Percentiles rank a stretch among this genome's conserved stretches.
Evolutionary conservation across 495 filamentous ascomycete genomes (phyloP).

Genomic region (Hyaloscypha variabilis): DNA sequence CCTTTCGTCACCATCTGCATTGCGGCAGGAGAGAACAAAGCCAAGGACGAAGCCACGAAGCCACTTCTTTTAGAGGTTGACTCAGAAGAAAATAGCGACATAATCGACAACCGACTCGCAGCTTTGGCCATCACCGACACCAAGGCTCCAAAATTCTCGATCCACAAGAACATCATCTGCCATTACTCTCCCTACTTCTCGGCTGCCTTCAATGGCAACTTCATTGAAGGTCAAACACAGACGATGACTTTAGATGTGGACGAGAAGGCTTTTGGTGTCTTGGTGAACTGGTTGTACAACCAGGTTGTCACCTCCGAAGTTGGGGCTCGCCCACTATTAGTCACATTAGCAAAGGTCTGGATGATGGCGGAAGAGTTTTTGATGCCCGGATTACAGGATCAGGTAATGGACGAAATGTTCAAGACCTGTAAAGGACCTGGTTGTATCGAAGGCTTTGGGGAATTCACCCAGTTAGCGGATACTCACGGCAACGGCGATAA

Average conservation of each 20-base stretch:
- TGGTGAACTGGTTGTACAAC: slow-evolving; percentile 11
- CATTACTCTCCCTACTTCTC: slow-evolving; percentile 11
- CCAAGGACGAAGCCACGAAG: neutral
- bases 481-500: neutral
- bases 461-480: neutral
- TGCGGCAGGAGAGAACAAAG: neutral
- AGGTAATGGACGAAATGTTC: neutral
- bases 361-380: neutral
- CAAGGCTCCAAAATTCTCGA: neutral
- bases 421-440: too few relatives aligned
- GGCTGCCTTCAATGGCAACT: neutral
- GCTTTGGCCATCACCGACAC: neutral
- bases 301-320: neutral
- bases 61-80: neutral
- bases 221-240: neutral
- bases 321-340: neutral
- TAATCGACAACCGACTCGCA: neutral
- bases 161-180: slow-evolving; percentile 12
- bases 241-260: neutral
- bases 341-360: neutral
- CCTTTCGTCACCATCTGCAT: neutral
- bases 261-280: slow-evolving; percentile 2
- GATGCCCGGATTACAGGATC: slow-evolving; percentile 2
- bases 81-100: neutral
- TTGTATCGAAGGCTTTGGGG: too few relatives aligned